Evolutionary conservation across 1,139 yeast genomes (phyloP), one percentile per base, ranked within the genome.

Genomic region (Lodderomyces beijingensis): DNA sequence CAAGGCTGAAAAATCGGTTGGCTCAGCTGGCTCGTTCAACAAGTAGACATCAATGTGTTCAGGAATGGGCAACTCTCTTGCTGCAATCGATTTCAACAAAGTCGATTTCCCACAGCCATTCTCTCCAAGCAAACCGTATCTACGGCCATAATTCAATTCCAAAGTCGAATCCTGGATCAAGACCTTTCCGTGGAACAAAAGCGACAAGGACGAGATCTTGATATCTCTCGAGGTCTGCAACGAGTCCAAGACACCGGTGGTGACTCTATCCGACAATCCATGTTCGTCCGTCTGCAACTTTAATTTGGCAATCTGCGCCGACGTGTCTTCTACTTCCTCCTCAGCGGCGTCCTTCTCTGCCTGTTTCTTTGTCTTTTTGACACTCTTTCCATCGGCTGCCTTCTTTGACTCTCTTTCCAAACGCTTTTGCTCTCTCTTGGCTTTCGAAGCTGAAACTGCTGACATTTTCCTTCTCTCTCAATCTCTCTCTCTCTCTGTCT

Each of bases 31-130:
- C 68, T 93, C 97, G 62, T 93, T 93, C 62, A 91, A 74, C 49
- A 91, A 70, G 57, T 91, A 91, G 41, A 91, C 73, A 69, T 91
- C 98, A 51, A 93, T 86, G 47, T 74, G 77, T 45, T 82, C 93
- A 31, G 98, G 97, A 50, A 91, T 74, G 37, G 98, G 98, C 65
- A 74, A 91, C 64, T 93, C 99, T 63, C 96, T 78, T 37, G 95
- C 94, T 40, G 97, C 96, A 51, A 93, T 65, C 26, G 97, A 81
- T 62, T 85, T 86, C 59, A 91, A 67, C 53, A 91, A 79, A 19
- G 99, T 91, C 27, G 97, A 88, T 65, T 91, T 91, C 70, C 99
- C 99, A 70, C 98, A 91, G 44, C 99, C 99, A 62, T 91, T 91
- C 65, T 89, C 97, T 57, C 99, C 99, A 51, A 93, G 74, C 46